Conservation (phyloP, 1,284 basidiomycete species). For the Phlebopus sp. region DNA sequence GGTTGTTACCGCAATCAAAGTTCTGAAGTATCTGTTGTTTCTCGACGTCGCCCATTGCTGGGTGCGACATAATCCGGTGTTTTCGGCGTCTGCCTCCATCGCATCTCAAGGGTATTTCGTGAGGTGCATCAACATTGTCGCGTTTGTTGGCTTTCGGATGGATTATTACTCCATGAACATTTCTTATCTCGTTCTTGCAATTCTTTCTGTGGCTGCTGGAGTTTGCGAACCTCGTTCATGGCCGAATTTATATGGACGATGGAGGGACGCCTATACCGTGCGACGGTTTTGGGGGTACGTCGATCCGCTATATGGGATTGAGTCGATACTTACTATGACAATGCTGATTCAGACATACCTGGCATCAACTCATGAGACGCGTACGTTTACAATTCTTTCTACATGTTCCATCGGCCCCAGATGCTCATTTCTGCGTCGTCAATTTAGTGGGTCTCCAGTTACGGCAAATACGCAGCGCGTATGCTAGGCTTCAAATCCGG, state of each 20-base stretch:
- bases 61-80: slow-evolving; percentile 16
- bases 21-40: slow-evolving; percentile 11
- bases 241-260: slow-evolving; percentile 33
- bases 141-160: neutral
- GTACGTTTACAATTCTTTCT: slow-evolving; percentile 10
- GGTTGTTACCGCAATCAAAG: neutral
- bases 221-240: slow-evolving; percentile 29
- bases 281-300: slow-evolving; percentile 38
- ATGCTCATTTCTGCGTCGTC: neutral
- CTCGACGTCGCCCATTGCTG: slow-evolving; percentile 19
- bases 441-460: neutral
- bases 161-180: slow-evolving; percentile 20
- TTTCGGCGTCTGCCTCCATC: slow-evolving; percentile 9
- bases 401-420: neutral
- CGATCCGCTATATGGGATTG: neutral
- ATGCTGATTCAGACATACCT: slow-evolving; percentile 24
- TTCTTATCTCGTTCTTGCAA: slow-evolving; percentile 21
- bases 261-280: slow-evolving; percentile 35
- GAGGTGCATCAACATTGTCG: slow-evolving; percentile 14
- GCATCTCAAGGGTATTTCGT: slow-evolving; percentile 13
- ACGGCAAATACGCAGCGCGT: slow-evolving; percentile 1
- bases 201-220: slow-evolving; percentile 22
- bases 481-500: slow-evolving; percentile 23
- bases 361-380: slow-evolving; percentile 32
- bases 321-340: neutral